phyloP scores from a whole-genome alignment of 2,329 filamentous ascomycete species.

The Fusarium mexicanum region DNA sequence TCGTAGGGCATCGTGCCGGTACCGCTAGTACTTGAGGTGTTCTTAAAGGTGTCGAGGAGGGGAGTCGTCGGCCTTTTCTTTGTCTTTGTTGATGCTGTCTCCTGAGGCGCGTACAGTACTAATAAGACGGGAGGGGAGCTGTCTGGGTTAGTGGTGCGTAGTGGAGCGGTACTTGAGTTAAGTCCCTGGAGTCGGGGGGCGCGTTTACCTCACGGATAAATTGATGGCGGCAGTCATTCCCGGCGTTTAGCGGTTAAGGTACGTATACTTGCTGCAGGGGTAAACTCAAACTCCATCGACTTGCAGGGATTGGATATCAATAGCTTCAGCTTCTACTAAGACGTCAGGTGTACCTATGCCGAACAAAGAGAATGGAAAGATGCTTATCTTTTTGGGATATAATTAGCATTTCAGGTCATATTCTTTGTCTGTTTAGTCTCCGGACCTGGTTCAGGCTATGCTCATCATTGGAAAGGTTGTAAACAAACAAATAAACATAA shows the following conservation, averaged over 20 bases:
- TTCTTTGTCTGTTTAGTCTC: not conserved
- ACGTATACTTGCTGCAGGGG: conserved; percentile 28
- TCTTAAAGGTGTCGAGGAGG: not conserved
- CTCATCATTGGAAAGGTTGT: not conserved
- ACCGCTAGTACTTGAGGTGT: conserved; percentile 9
- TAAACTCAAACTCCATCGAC: conserved; percentile 6
- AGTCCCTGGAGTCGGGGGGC: conserved; percentile 25
- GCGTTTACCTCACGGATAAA: conserved; percentile 44
- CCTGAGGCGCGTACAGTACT: conserved; percentile 37
- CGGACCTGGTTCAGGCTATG: not conserved
- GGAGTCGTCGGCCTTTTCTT: not conserved
- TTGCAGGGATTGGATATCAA: conserved; percentile 2
- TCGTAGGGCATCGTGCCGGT: conserved; percentile 48
- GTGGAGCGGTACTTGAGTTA: conserved; percentile 13
- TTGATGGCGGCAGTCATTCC: conserved; percentile 38
- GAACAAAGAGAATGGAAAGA: not conserved
- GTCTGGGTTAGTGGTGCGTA: conserved; percentile 1
- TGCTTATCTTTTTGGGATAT: not conserved
- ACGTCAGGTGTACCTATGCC: not conserved
- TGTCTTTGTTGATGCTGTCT: conserved; percentile 22
- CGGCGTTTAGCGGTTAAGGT: conserved; percentile 22
- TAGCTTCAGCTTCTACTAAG: conserved; percentile 6
- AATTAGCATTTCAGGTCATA: not conserved
- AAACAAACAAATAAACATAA: not conserved
- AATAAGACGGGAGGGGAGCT: conserved; percentile 30